Conservation (phyloP, 176 grass and related monocot species). For the Miscanthus lutarioriparius region DNA sequence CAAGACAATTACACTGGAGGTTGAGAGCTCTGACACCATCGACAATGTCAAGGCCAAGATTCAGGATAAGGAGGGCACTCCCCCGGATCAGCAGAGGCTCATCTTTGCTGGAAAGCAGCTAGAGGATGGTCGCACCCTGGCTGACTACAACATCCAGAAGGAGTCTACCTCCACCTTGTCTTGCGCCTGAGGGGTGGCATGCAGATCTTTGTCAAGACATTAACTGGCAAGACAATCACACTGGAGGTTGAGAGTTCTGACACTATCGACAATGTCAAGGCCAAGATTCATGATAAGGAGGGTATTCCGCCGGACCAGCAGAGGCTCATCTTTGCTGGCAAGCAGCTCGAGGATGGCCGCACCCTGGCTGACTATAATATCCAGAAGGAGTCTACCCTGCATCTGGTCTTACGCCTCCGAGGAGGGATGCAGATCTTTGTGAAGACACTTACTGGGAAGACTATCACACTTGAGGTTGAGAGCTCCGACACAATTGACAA, state of each 20-base stretch:
- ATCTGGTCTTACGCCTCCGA: constrained; percentile 48
- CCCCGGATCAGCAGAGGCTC: constrained; percentile 60
- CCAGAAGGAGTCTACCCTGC: constrained; percentile 58
- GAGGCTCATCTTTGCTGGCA: constrained; percentile 62
- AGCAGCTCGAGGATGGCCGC: constrained; percentile 56
- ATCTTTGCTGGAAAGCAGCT: constrained; percentile 72
- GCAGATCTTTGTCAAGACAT: constrained; percentile 68
- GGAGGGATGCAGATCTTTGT: constrained; percentile 86
- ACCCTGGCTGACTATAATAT: constrained; percentile 72
- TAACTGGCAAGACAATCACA: constrained; percentile 52
- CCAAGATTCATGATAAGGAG: constrained; percentile 82
- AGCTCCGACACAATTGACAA: constrained; percentile 44
- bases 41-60: too few relatives aligned
- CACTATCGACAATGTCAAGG: constrained; percentile 68
- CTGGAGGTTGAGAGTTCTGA: constrained; percentile 55
- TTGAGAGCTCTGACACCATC: too few relatives aligned
- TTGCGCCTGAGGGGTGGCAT: constrained; percentile 55
- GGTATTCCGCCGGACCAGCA: constrained; percentile 67
- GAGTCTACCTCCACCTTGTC: constrained; percentile 59
- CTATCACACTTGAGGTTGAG: constrained; percentile 35
- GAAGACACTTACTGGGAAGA: constrained; percentile 62
- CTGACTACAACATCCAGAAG: constrained; percentile 70
- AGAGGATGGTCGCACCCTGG: constrained; percentile 56
- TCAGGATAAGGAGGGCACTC: constrained; percentile 78
- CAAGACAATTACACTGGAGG: too few relatives aligned